A percentile compares a stretch with the other conserved stretches of the same genome.
phyloP scores from a whole-genome alignment of 2,329 filamentous ascomycete genomes.

The Byssothecium circinans region DNA sequence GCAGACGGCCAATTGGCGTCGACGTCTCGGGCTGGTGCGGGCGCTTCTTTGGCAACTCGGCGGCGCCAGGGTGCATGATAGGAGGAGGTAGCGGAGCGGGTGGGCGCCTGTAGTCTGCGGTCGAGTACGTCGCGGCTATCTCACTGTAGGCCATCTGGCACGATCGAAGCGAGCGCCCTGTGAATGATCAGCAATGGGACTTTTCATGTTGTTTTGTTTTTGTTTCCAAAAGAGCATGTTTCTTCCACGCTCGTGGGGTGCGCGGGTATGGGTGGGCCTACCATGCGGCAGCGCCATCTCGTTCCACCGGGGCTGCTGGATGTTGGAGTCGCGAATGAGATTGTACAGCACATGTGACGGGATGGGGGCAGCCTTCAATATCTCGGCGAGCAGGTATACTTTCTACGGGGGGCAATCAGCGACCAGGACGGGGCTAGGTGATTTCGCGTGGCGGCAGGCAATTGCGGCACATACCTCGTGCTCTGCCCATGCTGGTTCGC shows the following conservation, averaged over 20 bases:
- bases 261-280: constrained; percentile 31
- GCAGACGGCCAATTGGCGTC: constrained; percentile 44
- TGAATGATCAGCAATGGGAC: constrained; percentile 3
- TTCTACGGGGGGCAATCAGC: constrained; percentile 16
- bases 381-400: constrained; percentile 54
- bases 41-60: constrained; percentile 41
- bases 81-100: constrained; percentile 34
- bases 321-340: constrained; percentile 47
- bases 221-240: background rate
- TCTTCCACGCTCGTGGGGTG: background rate
- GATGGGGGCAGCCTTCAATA: constrained; percentile 52
- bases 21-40: constrained; percentile 35
- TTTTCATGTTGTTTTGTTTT: background rate
- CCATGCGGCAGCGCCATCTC: constrained; percentile 54
- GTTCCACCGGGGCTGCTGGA: constrained; percentile 52
- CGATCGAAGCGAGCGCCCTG: constrained; percentile 43
- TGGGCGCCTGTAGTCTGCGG: constrained; percentile 33
- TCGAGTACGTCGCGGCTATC: constrained; percentile 27
- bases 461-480: constrained; percentile 46
- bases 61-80: constrained; percentile 33
- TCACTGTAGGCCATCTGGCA: constrained; percentile 40
- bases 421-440: constrained; percentile 10
- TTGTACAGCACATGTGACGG: constrained; percentile 48
- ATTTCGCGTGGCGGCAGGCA: constrained; percentile 4
- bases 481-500: constrained; percentile 49